A percentile compares a stretch with the other conserved stretches of the same genome.
phyloP scores from a whole-genome alignment of 106 monocot genomes.

The Ottelia alismoides region DNA sequence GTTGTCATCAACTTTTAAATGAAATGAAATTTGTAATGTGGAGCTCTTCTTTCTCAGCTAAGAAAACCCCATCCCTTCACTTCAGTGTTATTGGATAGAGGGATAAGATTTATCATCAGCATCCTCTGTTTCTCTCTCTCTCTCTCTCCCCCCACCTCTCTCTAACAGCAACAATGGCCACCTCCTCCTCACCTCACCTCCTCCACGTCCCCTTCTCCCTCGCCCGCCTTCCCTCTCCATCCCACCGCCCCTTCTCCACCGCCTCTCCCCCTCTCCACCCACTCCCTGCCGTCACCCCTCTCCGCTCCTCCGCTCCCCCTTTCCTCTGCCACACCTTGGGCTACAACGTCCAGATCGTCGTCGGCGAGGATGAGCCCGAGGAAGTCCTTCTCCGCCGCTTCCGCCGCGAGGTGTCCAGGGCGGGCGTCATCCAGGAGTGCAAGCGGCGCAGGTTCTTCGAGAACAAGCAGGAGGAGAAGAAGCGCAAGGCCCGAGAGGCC shows the following conservation, averaged over 20 bases:
- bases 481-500: conserved; percentile 36
- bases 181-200: conserved; percentile 2
- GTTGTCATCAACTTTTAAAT: too few relatives aligned
- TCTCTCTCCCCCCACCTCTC: too few relatives aligned
- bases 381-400: conserved; percentile 29
- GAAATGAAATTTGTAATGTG: too few relatives aligned
- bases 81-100: too few relatives aligned
- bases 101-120: too few relatives aligned
- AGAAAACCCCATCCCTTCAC: too few relatives aligned
- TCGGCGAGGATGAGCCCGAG: conserved; percentile 30
- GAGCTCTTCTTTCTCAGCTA: too few relatives aligned
- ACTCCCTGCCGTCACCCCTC: background rate
- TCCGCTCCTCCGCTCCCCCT: background rate
- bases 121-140: too few relatives aligned
- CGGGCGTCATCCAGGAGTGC: conserved; percentile 44
- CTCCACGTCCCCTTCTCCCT: background rate
- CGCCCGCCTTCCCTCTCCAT: too few relatives aligned
- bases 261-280: too few relatives aligned
- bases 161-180: conserved; percentile 3
- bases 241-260: background rate
- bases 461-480: conserved; percentile 36
- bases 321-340: conserved; percentile 2
- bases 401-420: conserved; percentile 15
- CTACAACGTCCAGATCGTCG: conserved; percentile 36
- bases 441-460: conserved; percentile 34